Evolutionary conservation across 2,329 filamentous ascomycete genomes (phyloP), one percentile per base, ranked within the genome.

Genomic region (Penicillium sp.): DNA sequence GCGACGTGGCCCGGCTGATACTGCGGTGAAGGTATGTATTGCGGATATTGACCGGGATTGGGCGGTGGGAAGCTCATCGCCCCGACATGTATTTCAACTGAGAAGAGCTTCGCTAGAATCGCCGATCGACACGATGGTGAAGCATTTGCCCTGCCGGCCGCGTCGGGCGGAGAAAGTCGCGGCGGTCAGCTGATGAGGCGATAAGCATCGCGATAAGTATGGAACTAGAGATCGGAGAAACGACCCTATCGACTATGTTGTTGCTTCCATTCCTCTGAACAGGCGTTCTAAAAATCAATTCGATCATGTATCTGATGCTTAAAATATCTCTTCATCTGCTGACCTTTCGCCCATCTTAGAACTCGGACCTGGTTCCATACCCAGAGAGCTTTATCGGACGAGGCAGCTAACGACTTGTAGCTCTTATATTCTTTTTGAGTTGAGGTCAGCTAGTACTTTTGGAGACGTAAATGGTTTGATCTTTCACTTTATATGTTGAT

Each of bases 51-150:
- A 63, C 75, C 75, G 63, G 75, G 71, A 65, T 77, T 74, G 58
- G 77, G 74, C 66, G 75, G 76, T 73, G 75, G 72, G 64, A 75
- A 78, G 72, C 73, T 76, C 76, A 78, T 78, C 70, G 73, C 75
- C 75, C 70, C 70, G 68, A 68, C 61, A 69, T 69, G 56, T 62
- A 68, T 67, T 55, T 61, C 62, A 61, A 61, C 56, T 60, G 53
- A 63, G 59, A 61, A 13, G 37, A n/a, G 22, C 38, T 54, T 54
- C 28, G 61, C 63, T 61, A 58, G 43, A n/a, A 55, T 57, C 57
- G 35, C 55, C 60, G 51, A 43, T 49, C 33, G 42, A 56, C 62
- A 61, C 58, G 58, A 51, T 48, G 49, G 62, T 57, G 48, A 56
- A 58, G 53, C 53, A 55, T 57, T 45, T 52, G 52, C 25, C 52